phyloP scores from a whole-genome alignment of 2,329 filamentous ascomycete species.

The Aspergillus sp. region DNA sequence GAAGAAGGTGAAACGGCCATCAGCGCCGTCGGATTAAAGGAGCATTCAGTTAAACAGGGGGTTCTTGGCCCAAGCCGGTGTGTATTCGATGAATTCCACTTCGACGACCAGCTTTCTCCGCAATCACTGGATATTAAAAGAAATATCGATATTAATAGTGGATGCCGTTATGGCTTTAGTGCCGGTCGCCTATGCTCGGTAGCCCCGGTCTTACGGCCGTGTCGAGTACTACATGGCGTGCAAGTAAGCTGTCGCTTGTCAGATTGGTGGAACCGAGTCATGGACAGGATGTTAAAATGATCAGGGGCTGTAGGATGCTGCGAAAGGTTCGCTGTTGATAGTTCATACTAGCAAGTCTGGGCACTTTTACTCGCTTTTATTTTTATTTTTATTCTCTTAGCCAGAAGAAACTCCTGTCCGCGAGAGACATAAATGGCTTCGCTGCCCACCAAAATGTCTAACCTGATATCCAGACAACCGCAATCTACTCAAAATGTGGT shows the following conservation, averaged over 20 bases:
- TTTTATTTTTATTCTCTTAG: neutral
- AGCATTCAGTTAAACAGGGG: neutral
- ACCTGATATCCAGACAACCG: neutral
- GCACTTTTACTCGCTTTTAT: neutral
- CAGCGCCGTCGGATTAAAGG: neutral
- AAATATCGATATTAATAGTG: neutral
- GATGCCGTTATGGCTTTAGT: neutral
- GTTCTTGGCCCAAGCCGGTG: neutral
- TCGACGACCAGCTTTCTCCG: neutral
- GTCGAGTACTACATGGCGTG: neutral
- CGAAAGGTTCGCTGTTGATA: neutral
- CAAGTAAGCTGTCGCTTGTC: neutral
- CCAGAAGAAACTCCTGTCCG: neutral
- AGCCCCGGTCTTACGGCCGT: neutral
- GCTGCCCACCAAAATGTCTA: neutral
- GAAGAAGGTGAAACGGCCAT: neutral
- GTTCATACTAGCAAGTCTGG: neutral
- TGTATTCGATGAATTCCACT: neutral
- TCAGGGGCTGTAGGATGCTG: conserved; percentile 7
- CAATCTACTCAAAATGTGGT: conserved; percentile 17
- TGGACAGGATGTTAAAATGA: conserved; percentile 6
- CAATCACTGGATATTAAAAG: neutral
- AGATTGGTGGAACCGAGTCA: conserved; percentile 13
- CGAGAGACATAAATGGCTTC: neutral
- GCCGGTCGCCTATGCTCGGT: neutral